Base-by-base conservation (phyloP, 2,329 filamentous ascomycete species). In the Shiraia sp. region DNA sequence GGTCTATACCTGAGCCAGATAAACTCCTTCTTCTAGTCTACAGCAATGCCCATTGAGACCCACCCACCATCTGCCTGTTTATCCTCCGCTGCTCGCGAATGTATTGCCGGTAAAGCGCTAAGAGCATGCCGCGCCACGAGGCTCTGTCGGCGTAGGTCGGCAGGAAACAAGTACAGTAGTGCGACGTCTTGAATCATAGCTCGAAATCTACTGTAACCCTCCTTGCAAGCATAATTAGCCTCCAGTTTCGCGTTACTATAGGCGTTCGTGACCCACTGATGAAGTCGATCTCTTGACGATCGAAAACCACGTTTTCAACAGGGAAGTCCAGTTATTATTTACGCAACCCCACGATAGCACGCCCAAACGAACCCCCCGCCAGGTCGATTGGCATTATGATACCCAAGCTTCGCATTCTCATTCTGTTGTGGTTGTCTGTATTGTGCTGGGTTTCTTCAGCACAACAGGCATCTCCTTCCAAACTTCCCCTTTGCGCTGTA, bases 351-450 rank as follows among this genome's bases (percentile, higher is more conserved):
- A 25, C 10, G 10, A 34, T 13, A 9, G 16, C 25, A 28, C 25
- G 16, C 25, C 12, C 34, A 19, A 19, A 29, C 16, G n/a, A 19
- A 22, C 19, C 4, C 10, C 26, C 3, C n/a, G 13, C 12, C 6
- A 14, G 23, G 16, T n/a, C 32, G 13, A 32, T 10, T 8, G 29
- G 32, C 33, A 35, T 13, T 3, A 48, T 48, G 45, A 27, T 23
- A 27, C 30, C 31, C 12, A 23, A 29, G 7, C 12, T 40, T 12
- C 35, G 27, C 17, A 41, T 10, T 15, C 33, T 29, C 17, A 17
- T 40, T n/a, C 13, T 48, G 25, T 16, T 48, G 12, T 45, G 32
- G 28, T 24, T 48, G 16, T 19, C 30, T 24, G 26, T 32, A 24
- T 24, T 45, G 12, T 48, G 25, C 13, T 28, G 35, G 33, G 33